Conservation (phyloP, 169 alveolate species). For the Condylostoma magnum region DNA sequence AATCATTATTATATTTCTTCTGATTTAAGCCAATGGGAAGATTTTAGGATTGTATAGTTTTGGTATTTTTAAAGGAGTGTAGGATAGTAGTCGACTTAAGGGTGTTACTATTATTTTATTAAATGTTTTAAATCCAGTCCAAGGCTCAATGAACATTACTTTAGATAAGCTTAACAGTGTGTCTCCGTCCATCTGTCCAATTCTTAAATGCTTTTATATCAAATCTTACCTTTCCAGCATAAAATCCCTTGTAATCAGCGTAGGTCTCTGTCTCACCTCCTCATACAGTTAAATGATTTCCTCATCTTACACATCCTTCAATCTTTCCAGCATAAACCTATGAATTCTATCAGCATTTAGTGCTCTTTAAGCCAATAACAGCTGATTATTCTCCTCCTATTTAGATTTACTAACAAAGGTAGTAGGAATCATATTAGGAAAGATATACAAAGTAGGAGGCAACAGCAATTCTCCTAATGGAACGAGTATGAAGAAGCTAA, state of each 20-base stretch:
- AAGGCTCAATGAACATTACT: conserved; percentile 6
- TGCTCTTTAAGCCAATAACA: not conserved
- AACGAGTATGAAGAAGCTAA: conserved; percentile 64
- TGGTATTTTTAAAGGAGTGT: not conserved
- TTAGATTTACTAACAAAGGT: conserved; percentile 53
- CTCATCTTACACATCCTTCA: not conserved
- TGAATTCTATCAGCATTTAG: conserved; percentile 17
- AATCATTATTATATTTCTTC: not conserved
- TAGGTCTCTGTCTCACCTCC: not conserved
- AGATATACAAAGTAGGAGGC: conserved; percentile 67
- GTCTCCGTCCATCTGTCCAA: conserved; percentile 24
- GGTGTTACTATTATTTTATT: not conserved
- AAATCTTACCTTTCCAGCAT: not conserved
- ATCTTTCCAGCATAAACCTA: not conserved
- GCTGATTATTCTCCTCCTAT: conserved; percentile 26
- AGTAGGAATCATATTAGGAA: conserved; percentile 78
- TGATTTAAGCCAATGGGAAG: not conserved
- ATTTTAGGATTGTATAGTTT: not conserved
- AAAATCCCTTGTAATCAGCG: not conserved
- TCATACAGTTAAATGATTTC: not conserved
- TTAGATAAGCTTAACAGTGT: not conserved
- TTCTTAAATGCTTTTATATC: not conserved
- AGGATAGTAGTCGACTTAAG: not conserved
- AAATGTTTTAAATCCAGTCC: conserved; percentile 17
- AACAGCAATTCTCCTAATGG: conserved; percentile 73